Conservation (phyloP, 2,329 filamentous ascomycete genomes). For the Blastomyces percursus region DNA sequence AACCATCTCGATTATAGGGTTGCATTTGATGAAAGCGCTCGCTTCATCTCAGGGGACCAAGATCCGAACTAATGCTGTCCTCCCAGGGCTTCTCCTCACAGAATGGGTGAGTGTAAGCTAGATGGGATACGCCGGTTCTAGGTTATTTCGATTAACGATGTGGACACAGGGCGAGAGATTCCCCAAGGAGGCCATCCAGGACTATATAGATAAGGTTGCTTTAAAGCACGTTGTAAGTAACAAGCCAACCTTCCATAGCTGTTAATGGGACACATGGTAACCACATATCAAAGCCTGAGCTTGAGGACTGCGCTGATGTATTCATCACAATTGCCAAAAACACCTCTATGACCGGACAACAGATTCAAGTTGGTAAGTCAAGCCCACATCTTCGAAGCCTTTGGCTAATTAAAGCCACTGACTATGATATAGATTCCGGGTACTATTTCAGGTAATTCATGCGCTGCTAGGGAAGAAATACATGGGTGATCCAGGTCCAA, state of each 20-base stretch:
- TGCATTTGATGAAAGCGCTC: constrained; percentile 56
- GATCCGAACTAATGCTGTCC: constrained; percentile 53
- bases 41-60: constrained; percentile 52
- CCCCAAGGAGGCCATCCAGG: constrained; percentile 45
- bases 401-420: not conserved
- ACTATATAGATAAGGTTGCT: constrained; percentile 44
- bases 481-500: not conserved
- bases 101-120: constrained; percentile 46
- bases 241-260: not conserved
- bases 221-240: constrained; percentile 48
- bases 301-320: constrained; percentile 34
- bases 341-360: constrained; percentile 37
- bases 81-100: constrained; percentile 54
- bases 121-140: not conserved
- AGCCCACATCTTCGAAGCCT: not conserved
- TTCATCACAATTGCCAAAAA: constrained; percentile 35
- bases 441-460: not conserved
- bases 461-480: not conserved
- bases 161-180: constrained; percentile 43
- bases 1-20: constrained; percentile 27
- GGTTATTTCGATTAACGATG: not conserved
- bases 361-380: constrained; percentile 33
- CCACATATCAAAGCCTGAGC: constrained; percentile 23
- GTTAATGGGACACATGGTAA: not conserved
- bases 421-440: constrained; percentile 2